Evolutionary conservation across 495 filamentous ascomycete species (phyloP), one percentile per base, ranked within the genome.

Genomic region (Podospora pseudocomata): DNA sequence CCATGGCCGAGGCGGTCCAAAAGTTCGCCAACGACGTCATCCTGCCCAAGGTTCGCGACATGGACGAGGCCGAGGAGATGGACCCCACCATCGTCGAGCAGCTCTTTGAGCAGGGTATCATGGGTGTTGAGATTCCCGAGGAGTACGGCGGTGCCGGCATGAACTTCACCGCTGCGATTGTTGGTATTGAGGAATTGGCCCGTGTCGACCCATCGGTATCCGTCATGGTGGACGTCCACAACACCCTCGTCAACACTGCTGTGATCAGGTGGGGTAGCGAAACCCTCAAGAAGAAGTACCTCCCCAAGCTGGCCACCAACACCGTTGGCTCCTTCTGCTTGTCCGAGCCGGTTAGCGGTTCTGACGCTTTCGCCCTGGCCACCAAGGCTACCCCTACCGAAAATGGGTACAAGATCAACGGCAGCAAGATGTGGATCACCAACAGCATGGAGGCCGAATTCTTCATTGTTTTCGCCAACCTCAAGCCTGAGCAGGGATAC

Each of bases 391-490:
- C 88, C 28, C 85, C 89, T 49, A 85, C 85, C n/a, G 82, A 80
- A 20, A 86, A 89, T 69, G 92, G 93, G 19, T 98, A 92, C 80
- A 90, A 86, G 78, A 89, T 99, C 76, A 91, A 87, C 65, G 95
- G 95, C 62, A 88, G 86, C 76, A 99, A 99, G 85, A 98, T 97
- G 94, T 99, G 95, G 95, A 99, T 99, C 79, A 97, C 95, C 68
- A 99, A 98, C 81, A 87, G 90, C 63, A 89, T 93, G 82, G 96
- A 99, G 82, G 89, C 94, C 3, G 90, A 88, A 57, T 90, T 98
- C 80, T 99, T 97, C 83, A 94, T 99, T 75, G 95, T 98, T 32
- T 99, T 99, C 73, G 95, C 95, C 76, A 98, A 97, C 80, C 80
- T 98, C 4, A 88, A 97, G 75, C 92, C 90, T 3, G 88, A 86